Base-by-base conservation (phyloP, 164 flowering plant genomes). In the Macadamia integrifolia region DNA sequence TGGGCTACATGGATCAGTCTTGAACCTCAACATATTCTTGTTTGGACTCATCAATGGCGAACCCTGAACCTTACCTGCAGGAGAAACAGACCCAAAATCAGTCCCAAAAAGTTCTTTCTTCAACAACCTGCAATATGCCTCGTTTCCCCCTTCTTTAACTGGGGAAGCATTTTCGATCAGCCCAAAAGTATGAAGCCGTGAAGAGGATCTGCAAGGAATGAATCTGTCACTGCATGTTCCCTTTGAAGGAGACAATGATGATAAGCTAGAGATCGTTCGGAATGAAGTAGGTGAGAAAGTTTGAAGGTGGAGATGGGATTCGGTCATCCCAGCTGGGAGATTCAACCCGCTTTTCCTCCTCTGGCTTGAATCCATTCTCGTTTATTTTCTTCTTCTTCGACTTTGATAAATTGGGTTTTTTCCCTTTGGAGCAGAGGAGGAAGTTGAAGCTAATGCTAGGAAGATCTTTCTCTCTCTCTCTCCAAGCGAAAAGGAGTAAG, bases 181-280 rank as follows among this genome's bases (percentile, higher is more conserved):
- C 65, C 89, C 92, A 62, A 92, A 94, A 6, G 90, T 82, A 74
- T 94, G 95, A 5, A 94, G 87, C 77, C 99, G 79, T 1, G 99
- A 94, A 13, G 98, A 85, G 0, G 99, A 87, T 78, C 99, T 78
- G 80, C 97, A 90, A 0, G 99, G 99, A 31, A 94, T 94, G 80
- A 94, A 94, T 71, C 99, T 72, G 68, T 94, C 99, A 57, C 99
- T 89, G 75, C 87, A 87, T 15, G 82, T 73, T 0, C 86, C 63
- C 55, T 86, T 86, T 1, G 89, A 85, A 0, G 93, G 82, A 1
- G 93, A 80, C 3, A 88, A 78, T 14, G 93, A 80, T 2, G 89
- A 78, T 14, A 86, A 57, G 66, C 77, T 87, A 0, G 91, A 80
- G 31, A 84, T 74, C 4, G 84, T 64, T 17, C 87, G 74, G 31